Percentiles rank a stretch among this genome's conserved stretches.
Evolutionary conservation across 768 basidiomycete genomes (phyloP).

Genomic region (Pleurotus pulmonarius): DNA sequence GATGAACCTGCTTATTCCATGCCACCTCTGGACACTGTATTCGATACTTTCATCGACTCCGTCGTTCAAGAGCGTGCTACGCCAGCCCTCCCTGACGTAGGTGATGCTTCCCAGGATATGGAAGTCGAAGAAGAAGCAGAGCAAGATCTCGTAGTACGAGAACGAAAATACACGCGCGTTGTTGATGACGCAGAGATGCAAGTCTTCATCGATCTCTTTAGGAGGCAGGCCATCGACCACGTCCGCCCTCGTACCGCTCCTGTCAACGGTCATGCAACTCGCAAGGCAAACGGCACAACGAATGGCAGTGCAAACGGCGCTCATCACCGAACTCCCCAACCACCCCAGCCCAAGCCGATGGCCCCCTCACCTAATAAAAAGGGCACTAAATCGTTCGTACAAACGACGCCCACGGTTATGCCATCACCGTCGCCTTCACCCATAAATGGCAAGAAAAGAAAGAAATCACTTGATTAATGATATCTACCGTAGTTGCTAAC

Average conservation of each 20-base stretch:
- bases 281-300: neutral
- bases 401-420: slow-evolving; percentile 10
- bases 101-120: slow-evolving; percentile 29
- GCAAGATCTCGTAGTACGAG: slow-evolving; percentile 12
- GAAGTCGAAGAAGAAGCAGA: slow-evolving; percentile 29
- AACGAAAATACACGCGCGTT: slow-evolving; percentile 20
- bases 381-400: neutral
- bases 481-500: neutral
- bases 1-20: slow-evolving; percentile 72
- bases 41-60: slow-evolving; percentile 33
- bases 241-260: slow-evolving; percentile 12
- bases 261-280: slow-evolving; percentile 6
- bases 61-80: neutral
- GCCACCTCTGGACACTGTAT: slow-evolving; percentile 70
- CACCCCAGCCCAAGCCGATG: neutral
- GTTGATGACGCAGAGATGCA: slow-evolving; percentile 57
- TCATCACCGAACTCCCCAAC: slow-evolving; percentile 1
- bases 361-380: neutral
- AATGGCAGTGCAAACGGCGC: slow-evolving; percentile 5
- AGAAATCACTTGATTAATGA: slow-evolving; percentile 38
- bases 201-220: slow-evolving; percentile 63
- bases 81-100: neutral
- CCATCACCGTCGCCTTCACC: slow-evolving; percentile 18
- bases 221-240: slow-evolving; percentile 41
- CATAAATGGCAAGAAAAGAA: slow-evolving; percentile 51